phyloP scores from a whole-genome alignment of 139 green algal species.

The Spirogloea muscicola region DNA sequence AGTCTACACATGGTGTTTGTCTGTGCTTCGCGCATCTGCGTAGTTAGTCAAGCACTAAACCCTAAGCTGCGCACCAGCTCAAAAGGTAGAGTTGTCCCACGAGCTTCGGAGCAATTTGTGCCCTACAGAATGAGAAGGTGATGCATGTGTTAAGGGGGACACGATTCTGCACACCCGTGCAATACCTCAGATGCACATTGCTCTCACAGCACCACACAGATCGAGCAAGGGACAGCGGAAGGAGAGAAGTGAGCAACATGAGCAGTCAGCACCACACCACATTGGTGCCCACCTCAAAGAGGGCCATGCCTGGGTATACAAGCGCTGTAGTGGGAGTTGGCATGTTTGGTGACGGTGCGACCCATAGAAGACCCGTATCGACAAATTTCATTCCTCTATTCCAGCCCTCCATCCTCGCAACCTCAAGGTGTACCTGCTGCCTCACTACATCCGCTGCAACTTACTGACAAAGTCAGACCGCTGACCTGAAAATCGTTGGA shows the following conservation, averaged over 20 bases:
- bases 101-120: slow-evolving; percentile 46
- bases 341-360: slow-evolving; percentile 57
- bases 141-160: background rate
- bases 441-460: background rate
- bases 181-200: background rate
- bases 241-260: background rate
- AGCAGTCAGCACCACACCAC: background rate
- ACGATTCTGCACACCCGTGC: background rate
- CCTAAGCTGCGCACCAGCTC: slow-evolving; percentile 44
- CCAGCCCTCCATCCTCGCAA: slow-evolving; percentile 50
- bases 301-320: slow-evolving; percentile 48
- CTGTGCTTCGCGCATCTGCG: background rate
- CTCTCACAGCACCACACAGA: background rate
- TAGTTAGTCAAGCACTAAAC: too few species aligned
- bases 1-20: too few species aligned
- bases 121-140: slow-evolving; percentile 19
- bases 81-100: slow-evolving; percentile 53
- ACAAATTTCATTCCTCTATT: slow-evolving; percentile 25
- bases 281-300: slow-evolving; percentile 47
- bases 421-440: slow-evolving; percentile 35
- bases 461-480: background rate
- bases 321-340: slow-evolving; percentile 49
- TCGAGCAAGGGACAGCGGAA: background rate
- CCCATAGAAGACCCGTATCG: slow-evolving; percentile 47
- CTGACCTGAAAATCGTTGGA: background rate